A percentile compares a stretch with the other conserved stretches of the same genome.
Evolutionary conservation across 2,329 filamentous ascomycete genomes (phyloP).

Genomic region (Aurifilum marmelostoma): DNA sequence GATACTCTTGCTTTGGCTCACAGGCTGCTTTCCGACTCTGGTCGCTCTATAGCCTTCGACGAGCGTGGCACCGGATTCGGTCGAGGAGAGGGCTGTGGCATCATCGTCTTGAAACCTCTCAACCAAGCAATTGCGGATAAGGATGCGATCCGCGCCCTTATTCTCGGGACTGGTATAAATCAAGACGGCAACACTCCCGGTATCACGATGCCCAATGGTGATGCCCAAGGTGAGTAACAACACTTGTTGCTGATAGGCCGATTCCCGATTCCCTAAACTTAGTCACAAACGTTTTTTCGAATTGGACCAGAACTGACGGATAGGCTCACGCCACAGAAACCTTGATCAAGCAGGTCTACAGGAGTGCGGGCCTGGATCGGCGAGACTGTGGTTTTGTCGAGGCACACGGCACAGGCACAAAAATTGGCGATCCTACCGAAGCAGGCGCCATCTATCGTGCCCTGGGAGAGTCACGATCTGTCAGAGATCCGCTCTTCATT

Average conservation of each 20-base stretch:
- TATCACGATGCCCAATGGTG: constrained; percentile 58
- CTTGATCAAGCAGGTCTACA: constrained; percentile 50
- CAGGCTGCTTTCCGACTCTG: constrained; percentile 53
- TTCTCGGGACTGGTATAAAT: constrained; percentile 54
- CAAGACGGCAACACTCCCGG: constrained; percentile 60
- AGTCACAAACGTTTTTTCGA: no score
- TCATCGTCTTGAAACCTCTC: constrained; percentile 48
- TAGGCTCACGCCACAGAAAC: constrained; percentile 34
- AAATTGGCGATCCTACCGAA: constrained; percentile 51
- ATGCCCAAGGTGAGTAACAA: constrained; percentile 48
- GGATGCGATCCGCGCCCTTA: constrained; percentile 57
- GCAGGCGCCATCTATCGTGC: constrained; percentile 45
- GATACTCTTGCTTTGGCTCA: constrained; percentile 32
- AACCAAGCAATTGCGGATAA: constrained; percentile 38
- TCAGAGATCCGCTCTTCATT: constrained; percentile 37
- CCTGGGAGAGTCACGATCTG: constrained; percentile 36
- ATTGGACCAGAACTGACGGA: background rate
- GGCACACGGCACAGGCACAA: constrained; percentile 52
- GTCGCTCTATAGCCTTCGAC: constrained; percentile 57
- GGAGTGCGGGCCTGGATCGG: constrained; percentile 44
- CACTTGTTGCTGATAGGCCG: no score
- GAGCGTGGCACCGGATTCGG: constrained; percentile 60
- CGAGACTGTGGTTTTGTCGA: constrained; percentile 46
- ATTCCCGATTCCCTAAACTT: no score
- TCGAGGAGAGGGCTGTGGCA: constrained; percentile 61